A percentile compares a stretch with the other conserved stretches of the same genome.
These are phyloP conservation scores for Xylariaceae sp. DNA, from an alignment of 2,329 filamentous ascomycete species.

Conservation along the genomic window DNA sequence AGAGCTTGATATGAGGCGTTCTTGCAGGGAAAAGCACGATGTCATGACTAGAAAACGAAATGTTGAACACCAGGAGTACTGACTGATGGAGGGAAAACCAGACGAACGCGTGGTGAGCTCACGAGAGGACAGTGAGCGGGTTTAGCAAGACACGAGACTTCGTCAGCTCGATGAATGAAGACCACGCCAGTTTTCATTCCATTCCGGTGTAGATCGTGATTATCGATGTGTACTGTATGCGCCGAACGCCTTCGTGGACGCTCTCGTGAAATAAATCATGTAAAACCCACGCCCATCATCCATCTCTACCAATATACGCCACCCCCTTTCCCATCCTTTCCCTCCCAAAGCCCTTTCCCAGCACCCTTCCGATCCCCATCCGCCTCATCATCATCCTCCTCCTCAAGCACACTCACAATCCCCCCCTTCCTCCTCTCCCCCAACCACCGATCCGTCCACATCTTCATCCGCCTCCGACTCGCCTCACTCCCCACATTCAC, in stretches of 20 bases:
- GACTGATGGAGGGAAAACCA: background rate
- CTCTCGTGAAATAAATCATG: background rate
- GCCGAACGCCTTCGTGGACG: background rate
- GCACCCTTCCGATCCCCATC: conserved; percentile 33
- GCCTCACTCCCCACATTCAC: conserved; percentile 70
- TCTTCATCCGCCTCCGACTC: conserved; percentile 55
- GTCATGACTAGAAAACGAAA: background rate
- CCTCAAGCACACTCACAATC: conserved; percentile 39
- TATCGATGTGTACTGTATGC: too few species aligned
- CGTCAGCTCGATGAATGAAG: too few species aligned
- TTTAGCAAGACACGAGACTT: background rate
- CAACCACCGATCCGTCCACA: conserved; percentile 60
- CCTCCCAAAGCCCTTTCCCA: conserved; percentile 34
- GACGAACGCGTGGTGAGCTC: background rate
- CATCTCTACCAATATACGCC: conserved; percentile 37
- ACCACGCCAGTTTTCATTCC: background rate
- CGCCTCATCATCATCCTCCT: conserved; percentile 36
- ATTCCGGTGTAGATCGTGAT: too few species aligned
- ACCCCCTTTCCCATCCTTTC: conserved; percentile 38
- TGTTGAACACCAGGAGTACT: background rate
- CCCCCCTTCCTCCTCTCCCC: conserved; percentile 54
- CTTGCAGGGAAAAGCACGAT: background rate
- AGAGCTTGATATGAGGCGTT: background rate
- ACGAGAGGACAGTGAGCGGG: background rate
- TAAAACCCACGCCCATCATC: background rate